Conservation (phyloP, 2,329 filamentous ascomycete genomes). For the Coniella lustricola region DNA sequence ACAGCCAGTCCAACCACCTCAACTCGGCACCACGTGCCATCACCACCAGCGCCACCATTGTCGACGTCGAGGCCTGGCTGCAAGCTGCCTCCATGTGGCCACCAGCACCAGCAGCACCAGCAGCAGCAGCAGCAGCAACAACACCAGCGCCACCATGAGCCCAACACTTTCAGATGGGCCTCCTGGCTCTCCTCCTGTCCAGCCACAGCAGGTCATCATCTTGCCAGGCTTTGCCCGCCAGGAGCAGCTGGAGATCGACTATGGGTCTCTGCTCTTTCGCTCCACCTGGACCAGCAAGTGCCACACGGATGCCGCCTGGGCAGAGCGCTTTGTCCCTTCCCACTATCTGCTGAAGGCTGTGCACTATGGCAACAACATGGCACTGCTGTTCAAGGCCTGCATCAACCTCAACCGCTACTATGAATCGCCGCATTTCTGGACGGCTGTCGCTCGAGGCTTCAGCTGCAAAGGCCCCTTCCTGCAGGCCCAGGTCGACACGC, state of each 20-base stretch:
- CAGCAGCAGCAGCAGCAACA: not conserved
- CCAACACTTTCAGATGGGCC: too few relatives aligned
- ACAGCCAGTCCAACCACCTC: too few relatives aligned
- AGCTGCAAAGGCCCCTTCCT: not conserved
- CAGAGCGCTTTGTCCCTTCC: not conserved
- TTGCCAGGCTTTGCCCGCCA: conserved; percentile 4
- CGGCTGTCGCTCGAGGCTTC: not conserved
- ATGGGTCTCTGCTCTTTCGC: not conserved
- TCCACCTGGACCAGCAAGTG: not conserved
- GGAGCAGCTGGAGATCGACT: not conserved
- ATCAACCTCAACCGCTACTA: not conserved
- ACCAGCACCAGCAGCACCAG: not conserved
- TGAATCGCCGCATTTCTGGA: not conserved
- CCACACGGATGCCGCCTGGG: not conserved
- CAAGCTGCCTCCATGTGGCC: too few relatives aligned
- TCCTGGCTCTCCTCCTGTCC: too few relatives aligned
- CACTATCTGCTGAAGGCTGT: not conserved
- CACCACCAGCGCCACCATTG: too few relatives aligned
- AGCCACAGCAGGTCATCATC: not conserved
- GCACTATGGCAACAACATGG: conserved; percentile 14
- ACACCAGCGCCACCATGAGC: not conserved
- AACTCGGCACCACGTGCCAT: too few relatives aligned
- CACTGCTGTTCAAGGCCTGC: conserved; percentile 7
- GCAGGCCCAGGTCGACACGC: not conserved
- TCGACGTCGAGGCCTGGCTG: too few relatives aligned